phyloP scores from a whole-genome alignment of 1,139 yeast species.

The Debaryomyces sp. region DNA sequence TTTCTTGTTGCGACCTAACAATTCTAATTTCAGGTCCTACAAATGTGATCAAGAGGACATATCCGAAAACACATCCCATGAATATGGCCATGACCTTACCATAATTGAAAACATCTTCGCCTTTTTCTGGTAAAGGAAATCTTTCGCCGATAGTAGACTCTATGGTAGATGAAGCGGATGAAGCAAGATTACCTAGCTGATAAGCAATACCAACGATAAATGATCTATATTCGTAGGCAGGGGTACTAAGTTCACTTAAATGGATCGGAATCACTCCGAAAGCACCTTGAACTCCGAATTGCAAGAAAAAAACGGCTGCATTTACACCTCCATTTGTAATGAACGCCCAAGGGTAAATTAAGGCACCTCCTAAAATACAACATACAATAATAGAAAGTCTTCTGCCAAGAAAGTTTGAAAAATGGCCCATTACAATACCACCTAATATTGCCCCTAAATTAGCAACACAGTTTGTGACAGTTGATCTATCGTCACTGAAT shows the following conservation, averaged over 20 bases:
- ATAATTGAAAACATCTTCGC: constrained; percentile 42
- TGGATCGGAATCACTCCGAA: constrained; percentile 79
- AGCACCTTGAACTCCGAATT: constrained; percentile 74
- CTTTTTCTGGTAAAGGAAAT: constrained; percentile 42
- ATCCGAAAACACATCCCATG: constrained; percentile 76
- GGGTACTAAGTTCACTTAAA: constrained; percentile 63
- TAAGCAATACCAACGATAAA: constrained; percentile 68
- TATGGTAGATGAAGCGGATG: constrained; percentile 73
- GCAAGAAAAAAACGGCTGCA: constrained; percentile 71
- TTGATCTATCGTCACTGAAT: constrained; percentile 52
- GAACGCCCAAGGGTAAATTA: constrained; percentile 68
- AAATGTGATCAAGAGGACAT: constrained; percentile 56
- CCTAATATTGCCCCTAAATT: constrained; percentile 72
- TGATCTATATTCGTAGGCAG: constrained; percentile 64
- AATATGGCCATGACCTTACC: constrained; percentile 80
- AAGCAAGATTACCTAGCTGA: constrained; percentile 73
- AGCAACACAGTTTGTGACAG: constrained; percentile 71
- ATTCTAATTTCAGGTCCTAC: constrained; percentile 74
- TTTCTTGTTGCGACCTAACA: neutral
- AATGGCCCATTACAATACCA: constrained; percentile 64
- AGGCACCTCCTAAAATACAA: constrained; percentile 61
- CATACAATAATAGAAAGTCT: constrained; percentile 49
- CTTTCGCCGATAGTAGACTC: constrained; percentile 65
- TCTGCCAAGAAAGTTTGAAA: constrained; percentile 62
- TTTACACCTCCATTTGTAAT: constrained; percentile 47